Conservation (phyloP, 169 alveolate genomes). For the Plasmodium sp. region DNA sequence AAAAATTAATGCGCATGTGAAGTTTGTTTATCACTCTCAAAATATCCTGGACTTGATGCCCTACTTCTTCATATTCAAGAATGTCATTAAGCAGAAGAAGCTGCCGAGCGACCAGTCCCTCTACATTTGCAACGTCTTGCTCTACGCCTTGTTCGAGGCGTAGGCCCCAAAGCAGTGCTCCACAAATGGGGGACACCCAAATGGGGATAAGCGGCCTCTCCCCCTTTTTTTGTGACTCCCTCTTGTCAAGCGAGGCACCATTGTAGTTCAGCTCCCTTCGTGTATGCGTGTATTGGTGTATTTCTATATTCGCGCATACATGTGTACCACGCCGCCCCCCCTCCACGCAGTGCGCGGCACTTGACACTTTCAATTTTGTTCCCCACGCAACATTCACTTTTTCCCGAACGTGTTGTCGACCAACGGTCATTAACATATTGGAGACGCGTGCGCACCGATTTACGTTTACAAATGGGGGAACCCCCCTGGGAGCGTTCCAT, state of each 20-base stretch:
- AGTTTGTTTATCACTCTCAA: slow-evolving; percentile 55
- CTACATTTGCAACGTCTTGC: slow-evolving; percentile 56
- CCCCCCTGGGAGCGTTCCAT: not conserved
- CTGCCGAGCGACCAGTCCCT: slow-evolving; percentile 60
- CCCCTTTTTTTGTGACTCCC: not conserved
- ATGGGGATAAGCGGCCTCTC: not conserved
- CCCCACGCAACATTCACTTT: not conserved
- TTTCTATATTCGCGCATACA: too few relatives aligned
- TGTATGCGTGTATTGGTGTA: not conserved
- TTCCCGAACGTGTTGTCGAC: not conserved
- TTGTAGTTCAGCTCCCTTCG: not conserved
- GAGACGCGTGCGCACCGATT: not conserved
- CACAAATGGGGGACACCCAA: not conserved
- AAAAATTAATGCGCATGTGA: slow-evolving; percentile 63
- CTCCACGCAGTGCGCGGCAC: not conserved
- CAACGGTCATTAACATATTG: not conserved
- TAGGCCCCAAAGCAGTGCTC: not conserved
- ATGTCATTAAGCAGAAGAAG: slow-evolving; percentile 52
- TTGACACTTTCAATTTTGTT: not conserved
- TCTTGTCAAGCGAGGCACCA: not conserved
- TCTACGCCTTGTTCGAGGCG: slow-evolving; percentile 73
- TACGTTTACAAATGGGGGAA: not conserved
- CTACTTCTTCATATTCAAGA: slow-evolving; percentile 55
- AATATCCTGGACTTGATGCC: slow-evolving; percentile 43
- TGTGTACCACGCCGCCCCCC: not conserved